phyloP scores from a whole-genome alignment of 129 eudicot genomes.

The Scalesia atractyloides region DNA sequence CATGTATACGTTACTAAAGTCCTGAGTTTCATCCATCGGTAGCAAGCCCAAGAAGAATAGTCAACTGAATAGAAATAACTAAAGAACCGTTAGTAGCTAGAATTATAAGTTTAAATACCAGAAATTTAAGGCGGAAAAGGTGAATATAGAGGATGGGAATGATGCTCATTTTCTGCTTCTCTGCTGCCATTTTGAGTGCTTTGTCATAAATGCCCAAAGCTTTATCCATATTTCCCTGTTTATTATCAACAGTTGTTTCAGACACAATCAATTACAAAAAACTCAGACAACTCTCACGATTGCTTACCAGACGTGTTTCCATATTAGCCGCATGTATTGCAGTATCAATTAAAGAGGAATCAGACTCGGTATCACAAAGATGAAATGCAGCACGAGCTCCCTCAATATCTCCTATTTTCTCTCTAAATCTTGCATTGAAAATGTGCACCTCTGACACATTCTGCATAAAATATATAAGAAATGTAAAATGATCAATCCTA shows the following conservation, averaged over 20 bases:
- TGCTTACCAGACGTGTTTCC: conserved; percentile 79
- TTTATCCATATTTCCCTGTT: conserved; percentile 74
- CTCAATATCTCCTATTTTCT: conserved; percentile 68
- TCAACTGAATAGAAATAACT: conserved; percentile 4
- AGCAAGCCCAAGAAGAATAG: conserved; percentile 9
- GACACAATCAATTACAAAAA: not conserved
- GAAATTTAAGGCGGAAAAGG: conserved; percentile 62
- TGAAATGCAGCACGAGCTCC: conserved; percentile 81
- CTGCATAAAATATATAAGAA: conserved; percentile 41
- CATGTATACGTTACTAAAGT: not conserved
- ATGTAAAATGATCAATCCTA: conserved; percentile 14
- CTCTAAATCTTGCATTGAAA: conserved; percentile 77
- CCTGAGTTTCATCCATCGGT: not conserved
- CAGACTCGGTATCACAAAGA: conserved; percentile 42
- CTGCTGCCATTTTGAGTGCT: conserved; percentile 65
- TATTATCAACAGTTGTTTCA: conserved; percentile 7
- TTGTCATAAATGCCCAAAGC: conserved; percentile 66
- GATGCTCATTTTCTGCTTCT: conserved; percentile 46
- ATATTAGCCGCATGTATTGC: conserved; percentile 68
- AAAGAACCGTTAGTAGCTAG: conserved; percentile 6
- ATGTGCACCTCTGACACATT: conserved; percentile 71
- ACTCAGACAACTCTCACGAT: conserved; percentile 11
- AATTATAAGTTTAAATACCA: conserved; percentile 43
- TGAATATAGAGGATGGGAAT: conserved; percentile 64
- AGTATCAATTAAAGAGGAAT: conserved; percentile 45